phyloP scores from a whole-genome alignment of 2,329 filamentous ascomycete genomes.

The Penicillium sp. region DNA sequence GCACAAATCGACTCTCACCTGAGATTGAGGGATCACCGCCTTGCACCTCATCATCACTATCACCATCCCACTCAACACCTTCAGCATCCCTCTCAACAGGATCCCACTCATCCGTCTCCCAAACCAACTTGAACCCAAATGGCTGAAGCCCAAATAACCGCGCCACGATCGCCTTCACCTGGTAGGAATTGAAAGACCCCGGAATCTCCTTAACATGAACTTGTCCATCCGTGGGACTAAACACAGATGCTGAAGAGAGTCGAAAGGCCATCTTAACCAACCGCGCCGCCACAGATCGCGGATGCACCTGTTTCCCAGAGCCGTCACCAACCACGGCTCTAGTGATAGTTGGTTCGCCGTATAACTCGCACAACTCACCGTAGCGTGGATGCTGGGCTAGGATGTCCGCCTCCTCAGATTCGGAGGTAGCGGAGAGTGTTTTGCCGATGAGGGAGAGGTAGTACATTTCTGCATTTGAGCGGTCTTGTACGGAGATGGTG shows the following conservation, averaged over 20 bases:
- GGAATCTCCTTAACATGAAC: conserved; percentile 58
- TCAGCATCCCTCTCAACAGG: conserved; percentile 64
- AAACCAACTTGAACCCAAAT: conserved; percentile 63
- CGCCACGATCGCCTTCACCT: conserved; percentile 71
- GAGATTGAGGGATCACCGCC: neutral
- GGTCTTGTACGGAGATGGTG: conserved; percentile 65
- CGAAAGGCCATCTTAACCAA: conserved; percentile 61
- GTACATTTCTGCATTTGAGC: conserved; percentile 85
- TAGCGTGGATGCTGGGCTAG: conserved; percentile 66
- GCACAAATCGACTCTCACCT: conserved; percentile 59
- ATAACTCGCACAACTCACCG: conserved; percentile 64
- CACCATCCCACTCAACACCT: conserved; percentile 47
- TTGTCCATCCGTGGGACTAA: conserved; percentile 1
- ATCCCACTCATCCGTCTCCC: conserved; percentile 91
- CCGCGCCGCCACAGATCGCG: conserved; percentile 75
- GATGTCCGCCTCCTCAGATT: conserved; percentile 50
- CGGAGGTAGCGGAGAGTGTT: conserved; percentile 54
- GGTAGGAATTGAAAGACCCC: conserved; percentile 72
- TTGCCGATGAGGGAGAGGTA: conserved; percentile 80
- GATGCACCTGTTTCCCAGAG: conserved; percentile 47
- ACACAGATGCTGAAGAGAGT: conserved; percentile 34
- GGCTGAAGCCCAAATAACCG: conserved; percentile 64
- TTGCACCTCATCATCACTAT: conserved; percentile 32
- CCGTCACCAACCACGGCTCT: conserved; percentile 44
- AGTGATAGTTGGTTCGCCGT: conserved; percentile 66